Conservation (phyloP, 1,284 basidiomycete genomes). For the Ustilago sp. region DNA sequence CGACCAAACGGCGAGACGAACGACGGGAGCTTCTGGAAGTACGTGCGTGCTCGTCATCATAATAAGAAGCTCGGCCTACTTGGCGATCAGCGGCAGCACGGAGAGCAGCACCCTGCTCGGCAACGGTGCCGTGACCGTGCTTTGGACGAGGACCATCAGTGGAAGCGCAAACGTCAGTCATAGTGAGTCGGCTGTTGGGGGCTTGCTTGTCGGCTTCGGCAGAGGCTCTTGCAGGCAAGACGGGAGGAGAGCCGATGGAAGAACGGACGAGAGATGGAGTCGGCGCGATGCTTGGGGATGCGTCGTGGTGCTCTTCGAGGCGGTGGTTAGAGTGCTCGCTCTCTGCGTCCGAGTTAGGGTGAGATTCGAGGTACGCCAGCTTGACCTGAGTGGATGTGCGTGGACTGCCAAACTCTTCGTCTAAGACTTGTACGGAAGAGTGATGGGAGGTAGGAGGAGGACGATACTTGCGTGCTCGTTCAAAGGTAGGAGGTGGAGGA, state of each 20-base stretch:
- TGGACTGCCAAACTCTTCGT: conserved; percentile 47
- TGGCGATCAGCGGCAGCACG: conserved; percentile 43
- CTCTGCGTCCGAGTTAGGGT: conserved; percentile 36
- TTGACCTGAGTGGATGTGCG: conserved; percentile 49
- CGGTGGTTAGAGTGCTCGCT: conserved; percentile 4
- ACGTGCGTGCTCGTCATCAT: conserved; percentile 3
- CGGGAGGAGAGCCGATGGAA: conserved; percentile 25
- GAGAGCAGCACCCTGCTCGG: conserved; percentile 54
- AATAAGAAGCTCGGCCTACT: conserved; percentile 8
- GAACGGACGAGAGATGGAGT: conserved; percentile 42
- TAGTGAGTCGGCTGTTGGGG: not conserved
- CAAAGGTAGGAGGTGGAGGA: conserved; percentile 30
- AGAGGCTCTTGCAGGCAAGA: not conserved
- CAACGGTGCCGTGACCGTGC: conserved; percentile 50
- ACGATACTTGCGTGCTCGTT: conserved; percentile 50
- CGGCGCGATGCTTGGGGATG: conserved; percentile 9
- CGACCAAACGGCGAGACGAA: conserved; percentile 25
- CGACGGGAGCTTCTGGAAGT: conserved; percentile 22
- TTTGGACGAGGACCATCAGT: conserved; percentile 13
- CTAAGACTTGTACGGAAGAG: conserved; percentile 42
- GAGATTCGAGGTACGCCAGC: conserved; percentile 51
- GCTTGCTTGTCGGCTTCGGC: conserved; percentile 3
- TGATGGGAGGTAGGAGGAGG: conserved; percentile 48
- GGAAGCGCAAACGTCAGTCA: conserved; percentile 16
- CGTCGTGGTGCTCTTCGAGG: conserved; percentile 8